Base-by-base conservation (phyloP, 2,329 filamentous ascomycete species). In the Phoma sp. region DNA sequence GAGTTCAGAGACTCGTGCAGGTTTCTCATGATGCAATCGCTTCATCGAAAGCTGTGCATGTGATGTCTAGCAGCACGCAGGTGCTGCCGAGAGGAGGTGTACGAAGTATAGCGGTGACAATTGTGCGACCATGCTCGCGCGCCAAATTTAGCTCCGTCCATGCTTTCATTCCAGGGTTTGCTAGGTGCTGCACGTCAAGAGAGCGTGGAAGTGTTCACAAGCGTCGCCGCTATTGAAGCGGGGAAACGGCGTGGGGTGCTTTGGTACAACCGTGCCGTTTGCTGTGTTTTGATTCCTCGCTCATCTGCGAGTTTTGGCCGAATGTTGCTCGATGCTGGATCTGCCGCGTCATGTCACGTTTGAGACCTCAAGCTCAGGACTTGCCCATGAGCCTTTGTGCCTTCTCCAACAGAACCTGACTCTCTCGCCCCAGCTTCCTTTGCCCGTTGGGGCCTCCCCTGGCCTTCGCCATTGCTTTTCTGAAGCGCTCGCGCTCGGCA, bases 361-460 rank as follows among this genome's bases (percentile, higher is more conserved):
- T 9, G 14, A 12, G 4, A 10, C 21, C 1, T 32, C 4, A 5
- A 4, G 15, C n/a, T 68, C 65, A 68, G 5, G 64, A 60, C 38
- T 67, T 71, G 34, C 68, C 68, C 54, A 95, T 84, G 74, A 96
- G 80, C 71, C 81, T 87, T 80, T 88, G 88, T 28, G 93, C 88
- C 76, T 88, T 91, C 67, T 92, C 89, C 50, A 96, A 77, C 65
- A 96, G 66, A 30, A 93, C 81, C 28, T 83, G 83, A 65, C 92
- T 93, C 80, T 96, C 92, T 56, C 91, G 83, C 1, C 92, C 92
- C 40, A 96, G 74, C 77, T 91, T 93, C 74, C 89, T 84, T 77
- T 90, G 87, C 10, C 91, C 91, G 72, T 89, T 84, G 64, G 81
- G 73, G 29, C 88, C 85, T 11, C 85, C 85, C 64, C 79, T 78